Evolutionary conservation across 345 rosid species (phyloP), one percentile per base, ranked within the genome.

Genomic region (Mangifera indica): DNA sequence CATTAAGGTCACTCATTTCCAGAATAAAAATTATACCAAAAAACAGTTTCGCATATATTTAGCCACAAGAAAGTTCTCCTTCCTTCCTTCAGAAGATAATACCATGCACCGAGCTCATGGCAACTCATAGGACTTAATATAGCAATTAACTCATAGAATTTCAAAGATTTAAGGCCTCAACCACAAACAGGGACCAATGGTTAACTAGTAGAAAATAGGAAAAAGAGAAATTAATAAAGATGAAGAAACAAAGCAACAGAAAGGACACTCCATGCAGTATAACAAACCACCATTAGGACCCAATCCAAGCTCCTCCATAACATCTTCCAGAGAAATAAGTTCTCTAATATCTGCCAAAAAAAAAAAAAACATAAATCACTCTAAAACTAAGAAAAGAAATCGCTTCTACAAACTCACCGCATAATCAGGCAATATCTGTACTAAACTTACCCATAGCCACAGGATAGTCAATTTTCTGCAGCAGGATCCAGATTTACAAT

Each of bases 241-340:
- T 54, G 12, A 9, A 64, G 64, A 53, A n/a, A 60, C 32, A 70
- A 37, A 67, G 42, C 7, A 63, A 63, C 14, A 17, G 69, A 73
- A 80, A 84, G 93, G 96, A 89, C 90, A 92, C 99, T 90, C 99
- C 99, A 92, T 92, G 83, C 98, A 89, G 80, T 94, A 90, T 66
- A 92, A 76, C 37, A 92, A 89, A 63, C 86, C 97, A 60, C 98
- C 98, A 84, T 92, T 90, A 18, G 98, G 98, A 80, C 97, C 98
- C 42, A 94, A 77, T 18, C 88, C 86, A 44, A 90, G 83, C 63
- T 92, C 95, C 83, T 92, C 93, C 98, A 94, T 94, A 10, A 94
- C 98, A 80, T 89, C 91, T 60, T 94, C 98, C 87, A 94, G 82
- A 45, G 92, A 87, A 75, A 94, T 74, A 72, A 90, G 93, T 70